Conservation (phyloP, 2,329 filamentous ascomycete genomes). For the Lomentospora prolificans region DNA sequence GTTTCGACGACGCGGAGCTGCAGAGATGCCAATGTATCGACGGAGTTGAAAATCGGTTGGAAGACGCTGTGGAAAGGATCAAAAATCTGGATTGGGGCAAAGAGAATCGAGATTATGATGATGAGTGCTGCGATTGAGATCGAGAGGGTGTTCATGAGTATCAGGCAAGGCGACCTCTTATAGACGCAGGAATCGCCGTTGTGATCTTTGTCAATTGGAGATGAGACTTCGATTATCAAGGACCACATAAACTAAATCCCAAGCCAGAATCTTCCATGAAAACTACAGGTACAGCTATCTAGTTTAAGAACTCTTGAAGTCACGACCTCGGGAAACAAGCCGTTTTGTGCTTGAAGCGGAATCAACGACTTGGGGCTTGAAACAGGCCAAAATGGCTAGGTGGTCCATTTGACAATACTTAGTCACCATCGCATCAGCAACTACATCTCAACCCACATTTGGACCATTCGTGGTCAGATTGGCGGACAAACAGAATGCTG, state of each 20-base stretch:
- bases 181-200: background rate
- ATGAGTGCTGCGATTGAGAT: conserved; percentile 20
- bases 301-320: too few species aligned
- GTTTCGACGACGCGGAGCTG: conserved; percentile 15
- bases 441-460: too few species aligned
- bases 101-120: conserved; percentile 18
- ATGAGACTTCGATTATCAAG: conserved; percentile 2
- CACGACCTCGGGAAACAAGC: too few species aligned
- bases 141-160: conserved; percentile 21
- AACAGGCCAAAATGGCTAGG: too few species aligned
- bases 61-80: background rate
- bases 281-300: too few species aligned
- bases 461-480: background rate
- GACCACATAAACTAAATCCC: background rate
- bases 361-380: too few species aligned
- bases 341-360: too few species aligned
- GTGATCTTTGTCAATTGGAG: background rate
- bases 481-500: background rate
- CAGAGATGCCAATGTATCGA: conserved; percentile 4
- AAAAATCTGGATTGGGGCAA: conserved; percentile 12
- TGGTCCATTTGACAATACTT: too few species aligned
- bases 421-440: conserved; percentile 22
- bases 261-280: background rate
- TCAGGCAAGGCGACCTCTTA: background rate
- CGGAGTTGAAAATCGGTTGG: background rate